A percentile compares a stretch with the other conserved stretches of the same genome.
These are phyloP conservation scores for Volvox africanus DNA, from an alignment of 139 green algal species.

Conservation along the genomic window DNA sequence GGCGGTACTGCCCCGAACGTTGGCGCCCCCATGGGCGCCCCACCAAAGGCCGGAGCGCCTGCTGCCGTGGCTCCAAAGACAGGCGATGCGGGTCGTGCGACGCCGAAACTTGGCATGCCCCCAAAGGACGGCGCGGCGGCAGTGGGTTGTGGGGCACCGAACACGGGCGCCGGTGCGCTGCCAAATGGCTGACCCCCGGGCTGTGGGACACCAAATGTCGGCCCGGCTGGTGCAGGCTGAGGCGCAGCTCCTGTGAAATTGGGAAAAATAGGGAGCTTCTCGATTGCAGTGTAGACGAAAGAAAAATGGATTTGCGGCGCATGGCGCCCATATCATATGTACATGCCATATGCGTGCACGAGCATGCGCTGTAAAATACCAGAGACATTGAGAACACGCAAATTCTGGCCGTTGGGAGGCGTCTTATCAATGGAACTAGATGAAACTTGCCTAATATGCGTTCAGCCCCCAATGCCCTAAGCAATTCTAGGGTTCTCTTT, in stretches of 20 bases:
- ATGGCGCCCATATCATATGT: too few species aligned
- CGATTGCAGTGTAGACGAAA: too few species aligned
- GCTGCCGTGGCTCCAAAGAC: not conserved
- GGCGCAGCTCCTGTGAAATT: not conserved
- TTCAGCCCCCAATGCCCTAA: too few species aligned
- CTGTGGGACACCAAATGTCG: not conserved
- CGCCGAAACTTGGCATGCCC: not conserved
- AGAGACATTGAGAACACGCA: too few species aligned
- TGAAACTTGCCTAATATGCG: too few species aligned
- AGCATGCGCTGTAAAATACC: too few species aligned
- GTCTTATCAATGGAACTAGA: not conserved
- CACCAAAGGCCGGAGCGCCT: slow-evolving; percentile 14
- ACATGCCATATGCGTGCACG: too few species aligned
- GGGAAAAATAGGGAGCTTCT: not conserved
- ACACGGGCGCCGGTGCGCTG: not conserved
- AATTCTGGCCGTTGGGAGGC: too few species aligned
- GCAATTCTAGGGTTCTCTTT: not conserved
- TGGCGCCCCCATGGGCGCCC: not conserved
- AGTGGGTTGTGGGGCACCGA: not conserved
- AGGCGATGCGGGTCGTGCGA: not conserved
- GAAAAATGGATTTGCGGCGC: too few species aligned
- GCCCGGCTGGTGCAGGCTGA: not conserved
- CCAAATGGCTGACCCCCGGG: not conserved
- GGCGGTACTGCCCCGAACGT: not conserved
- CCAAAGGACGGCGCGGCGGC: not conserved